These are phyloP conservation scores for Acidomyces sp. DNA, from an alignment of 495 filamentous ascomycete species.

Conservation along the genomic window DNA sequence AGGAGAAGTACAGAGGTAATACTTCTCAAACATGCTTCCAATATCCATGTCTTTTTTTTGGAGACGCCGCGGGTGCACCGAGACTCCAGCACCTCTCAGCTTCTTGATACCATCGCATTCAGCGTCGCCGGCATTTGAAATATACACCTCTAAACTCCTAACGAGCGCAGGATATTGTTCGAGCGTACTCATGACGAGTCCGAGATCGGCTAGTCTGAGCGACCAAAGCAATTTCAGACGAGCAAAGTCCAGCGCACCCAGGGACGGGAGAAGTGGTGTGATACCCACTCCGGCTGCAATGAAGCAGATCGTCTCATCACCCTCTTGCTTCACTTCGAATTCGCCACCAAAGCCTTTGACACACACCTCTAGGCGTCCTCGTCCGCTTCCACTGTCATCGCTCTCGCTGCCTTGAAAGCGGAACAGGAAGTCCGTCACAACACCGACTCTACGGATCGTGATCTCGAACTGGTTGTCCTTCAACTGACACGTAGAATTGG, in stretches of 20 bases:
- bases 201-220: conserved; percentile 45
- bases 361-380: conserved; percentile 44
- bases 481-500: conserved; percentile 4
- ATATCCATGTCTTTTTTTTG: conserved; percentile 37
- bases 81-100: conserved; percentile 29
- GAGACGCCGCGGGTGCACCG: conserved; percentile 40
- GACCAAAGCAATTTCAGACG: conserved; percentile 53
- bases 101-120: conserved; percentile 18
- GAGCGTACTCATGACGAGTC: conserved; percentile 48
- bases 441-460: conserved; percentile 52
- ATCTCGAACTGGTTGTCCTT: conserved; percentile 50
- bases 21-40: conserved; percentile 30
- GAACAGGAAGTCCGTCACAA: conserved; percentile 53
- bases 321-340: conserved; percentile 38
- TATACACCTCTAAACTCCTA: conserved; percentile 42
- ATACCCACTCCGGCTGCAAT: conserved; percentile 70
- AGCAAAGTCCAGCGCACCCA: conserved; percentile 34
- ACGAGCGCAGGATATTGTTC: conserved; percentile 38
- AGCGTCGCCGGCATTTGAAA: conserved; percentile 38
- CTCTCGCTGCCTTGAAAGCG: conserved; percentile 34
- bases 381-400: conserved; percentile 13
- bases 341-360: conserved; percentile 62
- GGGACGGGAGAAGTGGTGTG: conserved; percentile 59
- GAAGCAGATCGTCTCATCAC: conserved; percentile 34
- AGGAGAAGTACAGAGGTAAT: conserved; percentile 54